Percentiles rank a stretch among this genome's conserved stretches.
These are phyloP conservation scores for Coemansia sp. DNA, from an alignment of 192 early-diverging fungal genomes.

Conservation along the genomic window DNA sequence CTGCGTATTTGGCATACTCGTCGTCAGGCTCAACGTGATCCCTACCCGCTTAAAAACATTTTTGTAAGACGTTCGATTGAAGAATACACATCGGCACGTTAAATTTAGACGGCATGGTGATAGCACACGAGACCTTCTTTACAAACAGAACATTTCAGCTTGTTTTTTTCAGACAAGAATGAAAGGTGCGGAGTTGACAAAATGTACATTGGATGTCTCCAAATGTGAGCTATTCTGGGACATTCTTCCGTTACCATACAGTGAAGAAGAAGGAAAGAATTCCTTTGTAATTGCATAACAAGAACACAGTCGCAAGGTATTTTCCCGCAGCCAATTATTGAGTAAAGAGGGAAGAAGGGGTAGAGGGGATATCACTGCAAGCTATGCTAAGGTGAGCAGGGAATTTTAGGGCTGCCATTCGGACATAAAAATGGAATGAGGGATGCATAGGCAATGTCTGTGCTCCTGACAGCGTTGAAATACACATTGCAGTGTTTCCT, in stretches of 20 bases:
- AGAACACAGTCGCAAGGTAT: neutral
- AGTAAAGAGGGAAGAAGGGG: neutral
- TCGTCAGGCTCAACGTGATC: constrained; percentile 91
- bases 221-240: neutral
- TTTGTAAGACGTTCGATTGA: neutral
- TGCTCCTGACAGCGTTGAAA: neutral
- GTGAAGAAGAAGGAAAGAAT: neutral
- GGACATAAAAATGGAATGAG: neutral
- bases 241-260: neutral
- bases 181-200: neutral
- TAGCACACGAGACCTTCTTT: neutral
- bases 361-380: neutral
- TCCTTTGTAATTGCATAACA: neutral
- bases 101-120: neutral
- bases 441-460: neutral
- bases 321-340: neutral
- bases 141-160: neutral
- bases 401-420: neutral
- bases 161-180: neutral
- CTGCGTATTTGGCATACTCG: constrained; percentile 78
- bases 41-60: constrained; percentile 49
- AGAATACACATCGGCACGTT: neutral
- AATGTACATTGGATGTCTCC: neutral
- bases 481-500: neutral
- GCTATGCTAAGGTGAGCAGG: neutral